Conservation (phyloP, 768 basidiomycete genomes). For the Boletus bicolor region DNA sequence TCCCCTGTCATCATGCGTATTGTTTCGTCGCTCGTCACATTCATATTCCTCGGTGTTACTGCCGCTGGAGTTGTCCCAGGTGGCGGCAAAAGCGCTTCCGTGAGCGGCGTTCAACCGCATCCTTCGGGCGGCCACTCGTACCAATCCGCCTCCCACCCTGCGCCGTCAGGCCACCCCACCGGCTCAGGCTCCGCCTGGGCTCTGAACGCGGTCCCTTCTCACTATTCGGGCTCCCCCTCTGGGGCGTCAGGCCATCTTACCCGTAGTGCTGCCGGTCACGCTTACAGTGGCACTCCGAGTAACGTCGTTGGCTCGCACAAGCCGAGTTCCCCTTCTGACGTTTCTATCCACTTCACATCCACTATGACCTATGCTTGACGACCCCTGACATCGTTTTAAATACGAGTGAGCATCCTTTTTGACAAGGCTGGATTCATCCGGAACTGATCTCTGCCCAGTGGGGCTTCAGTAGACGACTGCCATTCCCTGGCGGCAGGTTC, state of each 20-base stretch:
- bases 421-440: background rate
- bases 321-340: background rate
- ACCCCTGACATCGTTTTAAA: too few species aligned
- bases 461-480: background rate
- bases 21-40: background rate
- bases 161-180: background rate
- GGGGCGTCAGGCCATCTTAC: background rate
- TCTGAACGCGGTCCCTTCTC: too few species aligned
- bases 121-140: background rate
- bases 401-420: background rate
- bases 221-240: background rate
- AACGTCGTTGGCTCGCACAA: background rate
- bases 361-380: background rate
- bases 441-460: background rate
- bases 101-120: background rate
- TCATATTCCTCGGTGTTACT: slow-evolving; percentile 3
- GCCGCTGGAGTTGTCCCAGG: slow-evolving; percentile 4
- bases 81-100: background rate
- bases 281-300: too few species aligned
- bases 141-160: background rate
- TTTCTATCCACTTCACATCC: background rate
- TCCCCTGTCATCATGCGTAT: slow-evolving; percentile 10
- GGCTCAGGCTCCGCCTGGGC: too few species aligned
- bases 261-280: background rate
- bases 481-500: background rate